A percentile compares a stretch with the other conserved stretches of the same genome.
Evolutionary conservation across 2,329 filamentous ascomycete species (phyloP).

Genomic region (Nectriaceae sp.): DNA sequence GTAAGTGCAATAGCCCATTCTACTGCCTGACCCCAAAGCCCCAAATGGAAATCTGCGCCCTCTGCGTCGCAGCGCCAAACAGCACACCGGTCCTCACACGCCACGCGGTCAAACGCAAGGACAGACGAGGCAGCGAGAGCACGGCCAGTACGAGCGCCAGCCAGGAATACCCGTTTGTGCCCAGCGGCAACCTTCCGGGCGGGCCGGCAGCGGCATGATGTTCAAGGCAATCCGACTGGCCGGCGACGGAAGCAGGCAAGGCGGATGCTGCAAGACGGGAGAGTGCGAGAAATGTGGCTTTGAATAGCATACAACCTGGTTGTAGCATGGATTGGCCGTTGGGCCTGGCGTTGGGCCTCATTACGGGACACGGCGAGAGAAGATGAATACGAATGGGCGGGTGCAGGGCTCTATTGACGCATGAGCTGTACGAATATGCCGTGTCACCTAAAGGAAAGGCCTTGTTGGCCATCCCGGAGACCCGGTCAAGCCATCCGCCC

Average conservation of each 20-base stretch:
- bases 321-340: no score
- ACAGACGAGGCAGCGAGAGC: constrained; percentile 4
- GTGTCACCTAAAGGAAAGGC: constrained; percentile 12
- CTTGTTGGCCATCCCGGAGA: neutral
- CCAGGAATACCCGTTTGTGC: constrained; percentile 17
- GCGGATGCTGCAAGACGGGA: neutral
- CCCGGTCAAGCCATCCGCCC: neutral
- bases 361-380: no score
- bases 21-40: constrained; percentile 31
- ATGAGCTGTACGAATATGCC: constrained; percentile 10
- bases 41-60: constrained; percentile 28
- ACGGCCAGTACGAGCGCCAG: constrained; percentile 3
- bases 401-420: neutral
- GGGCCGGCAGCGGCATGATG: constrained; percentile 3
- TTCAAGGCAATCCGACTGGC: neutral
- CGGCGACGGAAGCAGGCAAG: neutral
- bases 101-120: constrained; percentile 17
- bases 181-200: constrained; percentile 4
- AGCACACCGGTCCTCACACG: constrained; percentile 29
- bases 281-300: no score
- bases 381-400: constrained; percentile 8
- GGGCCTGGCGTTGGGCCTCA: no score
- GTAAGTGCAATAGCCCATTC: constrained; percentile 32
- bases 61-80: constrained; percentile 24
- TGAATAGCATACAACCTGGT: no score